Evolutionary conservation across 2,329 filamentous ascomycete species (phyloP).

Genomic region (Cercospora nicotianae): DNA sequence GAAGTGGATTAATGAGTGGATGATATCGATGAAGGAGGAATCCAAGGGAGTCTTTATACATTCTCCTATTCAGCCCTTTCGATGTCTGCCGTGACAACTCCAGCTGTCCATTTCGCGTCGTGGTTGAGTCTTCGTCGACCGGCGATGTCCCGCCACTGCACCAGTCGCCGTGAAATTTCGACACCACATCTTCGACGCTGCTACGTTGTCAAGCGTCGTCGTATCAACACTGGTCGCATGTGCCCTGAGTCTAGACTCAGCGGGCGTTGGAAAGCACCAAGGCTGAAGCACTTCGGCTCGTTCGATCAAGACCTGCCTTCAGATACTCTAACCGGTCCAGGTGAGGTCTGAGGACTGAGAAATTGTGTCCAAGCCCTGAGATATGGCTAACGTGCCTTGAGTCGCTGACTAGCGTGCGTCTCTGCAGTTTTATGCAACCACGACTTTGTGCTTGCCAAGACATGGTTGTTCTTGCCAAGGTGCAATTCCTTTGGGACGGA

Average conservation of each 20-base stretch:
- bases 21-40: background rate
- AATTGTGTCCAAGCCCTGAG: background rate
- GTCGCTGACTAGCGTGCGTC: background rate
- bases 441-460: background rate
- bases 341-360: background rate
- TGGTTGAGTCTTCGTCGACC: background rate
- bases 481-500: background rate
- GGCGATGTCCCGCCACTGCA: background rate
- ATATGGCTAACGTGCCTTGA: background rate
- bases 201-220: background rate
- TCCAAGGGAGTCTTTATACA: background rate
- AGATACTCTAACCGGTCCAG: background rate
- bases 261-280: background rate
- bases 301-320: background rate
- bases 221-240: background rate
- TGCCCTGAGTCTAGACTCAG: background rate
- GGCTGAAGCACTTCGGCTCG: background rate
- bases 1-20: background rate
- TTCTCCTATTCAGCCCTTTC: background rate
- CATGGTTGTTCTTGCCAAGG: background rate
- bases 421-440: background rate
- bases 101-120: background rate
- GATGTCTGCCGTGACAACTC: background rate
- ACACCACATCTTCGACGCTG: background rate
- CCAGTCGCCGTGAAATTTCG: background rate